Base-by-base conservation (phyloP, 441 rosid species). In the Erysimum pusillum region DNA sequence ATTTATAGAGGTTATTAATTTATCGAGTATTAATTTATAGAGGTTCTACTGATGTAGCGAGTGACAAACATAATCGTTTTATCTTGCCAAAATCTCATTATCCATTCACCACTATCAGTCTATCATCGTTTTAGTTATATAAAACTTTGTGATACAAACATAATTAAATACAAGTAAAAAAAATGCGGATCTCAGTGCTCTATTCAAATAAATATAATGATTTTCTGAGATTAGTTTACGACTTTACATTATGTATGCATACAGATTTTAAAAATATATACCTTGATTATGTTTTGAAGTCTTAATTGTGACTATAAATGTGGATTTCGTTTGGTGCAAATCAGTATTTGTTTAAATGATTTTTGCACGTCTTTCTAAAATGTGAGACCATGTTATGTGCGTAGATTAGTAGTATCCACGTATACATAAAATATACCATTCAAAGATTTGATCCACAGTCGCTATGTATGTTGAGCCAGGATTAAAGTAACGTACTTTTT, bases 271-370 rank as follows among this genome's bases (percentile, higher is more conserved):
- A 49, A 15, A 35, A 28, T 7, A 17, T 6, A 52, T 38, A 39
- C 17, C 12, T 53, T 38, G 65, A 64, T 54, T 17, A 52, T 41
- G 69, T 63, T 54, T 63, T 2, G 17, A 64, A 63, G 17, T 54
- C 22, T 13, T 48, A 42, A 22, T 75, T 73, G 48, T 42, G n/a
- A n/a, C n/a, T 22, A 53, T 6, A 63, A 63, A 73, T 73, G 66
- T 74, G 78, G 67, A 74, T 74, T 67, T 66, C 67, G 61, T 58
- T 66, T 36, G 22, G 10, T 65, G 48, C 7, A 44, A 20, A 74
- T 64, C 65, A 9, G 57, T 54, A 22, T 45, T 35, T n/a, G 34
- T 57, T 65, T 22, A 53, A 7, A 9, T 20, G 18, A 64, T 65
- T 45, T 45, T 57, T 17, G 60, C 72, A 74, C 78, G 72, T 65